Conservation (phyloP, 2,329 filamentous ascomycete species). For the Meredithiella fracta region DNA sequence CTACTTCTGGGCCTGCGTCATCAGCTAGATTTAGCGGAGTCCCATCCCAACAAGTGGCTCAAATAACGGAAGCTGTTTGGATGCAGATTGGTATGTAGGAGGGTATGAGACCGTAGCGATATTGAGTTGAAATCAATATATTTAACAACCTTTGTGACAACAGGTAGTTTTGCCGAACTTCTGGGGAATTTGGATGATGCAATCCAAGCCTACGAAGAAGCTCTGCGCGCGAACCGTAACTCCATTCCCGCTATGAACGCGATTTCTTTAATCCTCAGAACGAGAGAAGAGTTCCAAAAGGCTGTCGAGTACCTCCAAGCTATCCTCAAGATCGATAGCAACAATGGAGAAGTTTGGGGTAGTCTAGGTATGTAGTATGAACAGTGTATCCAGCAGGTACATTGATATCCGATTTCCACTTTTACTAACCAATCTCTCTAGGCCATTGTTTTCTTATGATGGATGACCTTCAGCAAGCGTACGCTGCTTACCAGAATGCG, state of each 20-base stretch:
- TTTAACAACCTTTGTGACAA: not conserved
- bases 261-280: constrained; percentile 79
- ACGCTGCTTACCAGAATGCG: constrained; percentile 90
- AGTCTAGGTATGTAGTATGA: constrained; percentile 73
- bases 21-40: constrained; percentile 30
- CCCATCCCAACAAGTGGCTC: constrained; percentile 56
- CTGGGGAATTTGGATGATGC: constrained; percentile 81
- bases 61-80: constrained; percentile 80
- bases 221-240: constrained; percentile 70
- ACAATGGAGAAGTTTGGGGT: constrained; percentile 92
- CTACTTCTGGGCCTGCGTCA: constrained; percentile 33
- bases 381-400: too few relatives aligned
- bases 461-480: constrained; percentile 92
- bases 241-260: constrained; percentile 87
- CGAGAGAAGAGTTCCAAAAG: constrained; percentile 82
- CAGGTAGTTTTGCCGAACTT: constrained; percentile 73
- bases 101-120: not conserved
- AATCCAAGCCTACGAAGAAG: constrained; percentile 78
- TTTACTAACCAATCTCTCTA: too few relatives aligned
- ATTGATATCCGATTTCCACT: too few relatives aligned
- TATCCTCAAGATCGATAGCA: constrained; percentile 75
- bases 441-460: constrained; percentile 99
- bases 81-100: constrained; percentile 64
- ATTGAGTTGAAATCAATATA: not conserved
- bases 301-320: constrained; percentile 85